Evolutionary conservation across 495 filamentous ascomycete genomes (phyloP).

Genomic region (Penicillium robsamsonii): DNA sequence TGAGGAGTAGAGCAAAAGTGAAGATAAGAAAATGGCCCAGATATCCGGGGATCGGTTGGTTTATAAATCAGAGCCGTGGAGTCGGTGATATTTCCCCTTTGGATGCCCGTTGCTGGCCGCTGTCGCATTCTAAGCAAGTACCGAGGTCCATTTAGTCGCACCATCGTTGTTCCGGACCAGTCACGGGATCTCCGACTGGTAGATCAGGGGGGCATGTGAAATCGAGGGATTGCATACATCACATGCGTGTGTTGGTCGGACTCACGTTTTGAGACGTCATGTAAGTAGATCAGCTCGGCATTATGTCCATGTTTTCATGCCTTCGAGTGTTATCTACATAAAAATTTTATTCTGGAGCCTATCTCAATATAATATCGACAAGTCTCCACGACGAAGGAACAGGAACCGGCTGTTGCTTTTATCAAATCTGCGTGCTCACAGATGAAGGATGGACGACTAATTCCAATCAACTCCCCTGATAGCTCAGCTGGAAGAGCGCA

Average conservation of each 20-base stretch:
- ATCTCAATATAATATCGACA: neutral
- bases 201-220: constrained; percentile 8
- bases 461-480: neutral
- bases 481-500: constrained; percentile 21
- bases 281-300: neutral
- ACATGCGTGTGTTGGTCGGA: neutral
- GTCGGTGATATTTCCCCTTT: constrained; percentile 35
- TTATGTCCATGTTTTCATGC: neutral
- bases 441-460: rapidly evolving
- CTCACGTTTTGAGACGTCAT: constrained; percentile 1
- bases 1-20: constrained; percentile 11
- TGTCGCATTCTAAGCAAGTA: constrained; percentile 25
- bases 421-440: neutral
- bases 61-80: constrained; percentile 29
- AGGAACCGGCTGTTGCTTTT: too few relatives aligned
- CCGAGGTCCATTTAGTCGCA: constrained; percentile 38
- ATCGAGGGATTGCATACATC: neutral
- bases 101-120: constrained; percentile 22
- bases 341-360: neutral
- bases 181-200: constrained; percentile 31
- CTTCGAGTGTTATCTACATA: neutral
- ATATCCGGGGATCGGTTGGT: constrained; percentile 19
- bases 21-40: constrained; percentile 12
- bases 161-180: constrained; percentile 36
- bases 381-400: neutral